Conservation (phyloP, 495 filamentous ascomycete species). For the Penicillium salamii region DNA sequence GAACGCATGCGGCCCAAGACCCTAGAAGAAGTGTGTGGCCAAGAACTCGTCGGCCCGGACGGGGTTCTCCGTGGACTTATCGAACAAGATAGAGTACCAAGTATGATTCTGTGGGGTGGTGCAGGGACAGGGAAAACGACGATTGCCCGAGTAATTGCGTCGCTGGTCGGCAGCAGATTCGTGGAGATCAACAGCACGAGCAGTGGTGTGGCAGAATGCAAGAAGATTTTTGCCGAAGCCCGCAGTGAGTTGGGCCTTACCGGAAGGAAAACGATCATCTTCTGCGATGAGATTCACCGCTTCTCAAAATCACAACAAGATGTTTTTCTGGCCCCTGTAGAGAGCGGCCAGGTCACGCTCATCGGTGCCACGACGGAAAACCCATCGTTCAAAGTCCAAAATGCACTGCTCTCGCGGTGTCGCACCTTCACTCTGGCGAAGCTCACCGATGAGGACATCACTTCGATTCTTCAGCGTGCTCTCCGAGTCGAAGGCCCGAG, state of each 20-base stretch:
- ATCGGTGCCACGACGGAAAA: conserved; percentile 98
- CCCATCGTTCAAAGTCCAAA: conserved; percentile 90
- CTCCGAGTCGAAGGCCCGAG: conserved; percentile 57
- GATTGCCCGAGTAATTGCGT: conserved; percentile 90
- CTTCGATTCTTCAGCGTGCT: conserved; percentile 70
- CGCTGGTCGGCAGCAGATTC: conserved; percentile 75
- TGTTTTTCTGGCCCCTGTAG: conserved; percentile 90
- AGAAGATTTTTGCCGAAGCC: conserved; percentile 88
- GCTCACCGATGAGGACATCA: conserved; percentile 67
- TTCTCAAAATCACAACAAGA: conserved; percentile 95
- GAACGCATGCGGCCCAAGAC: conserved; percentile 88
- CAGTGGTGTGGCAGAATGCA: conserved; percentile 87
- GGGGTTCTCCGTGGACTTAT: conserved; percentile 89
- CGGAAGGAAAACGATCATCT: conserved; percentile 89
- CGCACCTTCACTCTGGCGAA: conserved; percentile 82
- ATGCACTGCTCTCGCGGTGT: conserved; percentile 83
- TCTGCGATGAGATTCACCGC: conserved; percentile 96
- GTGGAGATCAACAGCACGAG: conserved; percentile 96
- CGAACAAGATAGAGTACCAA: conserved; percentile 80
- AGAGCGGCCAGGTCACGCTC: conserved; percentile 84
- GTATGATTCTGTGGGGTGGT: conserved; percentile 93
- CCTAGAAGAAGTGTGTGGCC: conserved; percentile 85
- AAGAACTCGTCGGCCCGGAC: conserved; percentile 81
- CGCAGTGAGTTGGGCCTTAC: conserved; percentile 77
- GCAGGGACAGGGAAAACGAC: conserved; percentile 96